Evolutionary conservation across 2,329 filamentous ascomycete species (phyloP), one percentile per base, ranked within the genome.

Genomic region (Alternaria arbusti): DNA sequence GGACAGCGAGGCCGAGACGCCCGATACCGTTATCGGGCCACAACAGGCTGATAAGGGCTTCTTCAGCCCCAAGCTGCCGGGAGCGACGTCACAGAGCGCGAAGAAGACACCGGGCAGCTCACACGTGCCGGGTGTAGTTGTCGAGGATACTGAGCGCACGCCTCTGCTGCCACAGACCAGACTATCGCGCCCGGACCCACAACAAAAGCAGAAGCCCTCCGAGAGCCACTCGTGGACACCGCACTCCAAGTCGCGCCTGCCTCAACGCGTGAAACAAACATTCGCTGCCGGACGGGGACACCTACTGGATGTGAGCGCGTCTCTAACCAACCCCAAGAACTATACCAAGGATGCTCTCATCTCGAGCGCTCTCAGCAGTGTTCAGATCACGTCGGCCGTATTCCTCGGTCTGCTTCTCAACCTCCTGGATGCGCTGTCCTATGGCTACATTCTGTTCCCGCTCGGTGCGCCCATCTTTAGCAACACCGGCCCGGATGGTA

Each of bases 361-460:
- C 85, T 79, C 87, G 43, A 86, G 87, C 47, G 86, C 85, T 0
- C 79, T 93, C 11, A 85, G 88, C 43, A 93, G 94, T 1, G 82
- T 88, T 17, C 88, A 88, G 51, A 91, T 90, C 69, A 78, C 97
- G 15, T 96, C 96, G 2, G 91, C 95, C 4, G 95, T 98, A 1
- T 87, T 97, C 69, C 88, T 99, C 1, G 96, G 96, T 0, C 82
- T 97, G 25, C 84, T 99, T 1, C 87, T 99, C 17, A 99, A 99
- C 71, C 91, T 99, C 49, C 84, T 99, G 20, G 96, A 99, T 83
- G 96, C 94, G 6, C 82, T 99, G 44, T 98, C 95, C 3, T 99
- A 99, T 75, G 96, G 92, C 86, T 81, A 78, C 57, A 97, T 97
- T 73, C 82, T 99, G 12, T 99, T 99, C 70, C 96, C 96, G 0